Percentiles rank a stretch among this genome's conserved stretches.
Conservation (phyloP, 768 basidiomycete genomes). For the Neoboletus brunneissimus region DNA sequence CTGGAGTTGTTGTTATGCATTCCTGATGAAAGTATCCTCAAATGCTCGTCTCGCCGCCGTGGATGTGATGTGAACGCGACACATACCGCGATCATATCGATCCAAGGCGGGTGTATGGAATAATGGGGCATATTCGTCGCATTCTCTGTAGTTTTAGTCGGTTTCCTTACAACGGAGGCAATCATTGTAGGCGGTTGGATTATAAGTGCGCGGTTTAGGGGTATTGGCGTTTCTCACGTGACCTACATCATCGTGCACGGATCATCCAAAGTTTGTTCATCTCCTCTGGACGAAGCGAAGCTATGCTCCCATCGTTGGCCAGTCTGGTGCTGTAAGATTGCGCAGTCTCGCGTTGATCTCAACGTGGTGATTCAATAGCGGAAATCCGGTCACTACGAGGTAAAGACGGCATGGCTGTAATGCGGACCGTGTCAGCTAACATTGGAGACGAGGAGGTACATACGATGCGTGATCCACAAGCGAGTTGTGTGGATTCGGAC, state of each 20-base stretch:
- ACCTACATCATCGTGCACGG: not conserved
- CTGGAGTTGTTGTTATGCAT: constrained; percentile 63
- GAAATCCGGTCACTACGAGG: not conserved
- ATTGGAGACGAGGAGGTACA: not conserved
- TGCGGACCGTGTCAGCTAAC: not conserved
- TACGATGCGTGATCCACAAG: not conserved
- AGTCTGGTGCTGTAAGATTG: not conserved
- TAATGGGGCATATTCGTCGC: constrained; percentile 32
- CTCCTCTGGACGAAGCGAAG: not conserved
- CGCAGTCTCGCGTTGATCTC: not conserved
- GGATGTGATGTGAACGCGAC: not conserved
- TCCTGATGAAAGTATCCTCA: constrained; percentile 44
- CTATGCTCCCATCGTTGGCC: not conserved
- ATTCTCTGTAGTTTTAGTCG: constrained; percentile 3
- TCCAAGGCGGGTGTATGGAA: constrained; percentile 51
- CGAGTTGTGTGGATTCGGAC: not conserved
- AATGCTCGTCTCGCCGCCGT: not conserved
- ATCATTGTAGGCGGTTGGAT: not conserved
- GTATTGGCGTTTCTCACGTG: constrained; percentile 1
- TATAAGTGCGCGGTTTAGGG: not conserved
- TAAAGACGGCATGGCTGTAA: not conserved
- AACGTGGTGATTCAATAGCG: not conserved
- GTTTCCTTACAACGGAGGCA: constrained; percentile 11
- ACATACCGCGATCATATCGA: constrained; percentile 44
- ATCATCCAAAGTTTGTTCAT: too few relatives aligned